Base-by-base conservation (phyloP, 2,329 filamentous ascomycete genomes). In the Cordyceps sp. region DNA sequence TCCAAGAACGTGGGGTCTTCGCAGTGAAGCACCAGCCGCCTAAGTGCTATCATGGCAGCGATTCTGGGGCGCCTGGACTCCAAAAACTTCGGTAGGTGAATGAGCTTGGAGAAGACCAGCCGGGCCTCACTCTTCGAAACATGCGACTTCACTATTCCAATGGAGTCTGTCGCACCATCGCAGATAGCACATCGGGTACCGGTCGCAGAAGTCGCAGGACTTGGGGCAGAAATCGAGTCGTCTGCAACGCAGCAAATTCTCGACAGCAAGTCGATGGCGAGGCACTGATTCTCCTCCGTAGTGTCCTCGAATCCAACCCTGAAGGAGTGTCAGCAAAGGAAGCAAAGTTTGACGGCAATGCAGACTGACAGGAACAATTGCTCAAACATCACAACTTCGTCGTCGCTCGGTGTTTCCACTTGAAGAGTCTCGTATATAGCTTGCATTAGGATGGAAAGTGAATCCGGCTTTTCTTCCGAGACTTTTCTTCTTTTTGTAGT, bases 11-110 rank as follows among this genome's bases (percentile, higher is more conserved):
- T 59, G 0, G 58, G 39, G 32, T 72, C 64, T 13, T 61, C 57
- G 4, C 73, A 73, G 50, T 93, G 84, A 30, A 68, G 62, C 18
- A 81, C 62, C 26, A 90, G 57, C 29, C 75, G 71, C 41, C 75
- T 72, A 30, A 93, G 59, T 4, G 73, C 66, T 36, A 78, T 54
- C 72, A 90, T 83, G 9, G 77, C 75, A 37, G 73, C 62, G 25
- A 92, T 64, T 29, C 83, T 67, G 23, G 72, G 62, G 29, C 62
- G 65, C n/a, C 66, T 65, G 15, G 69, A 71, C 35, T 66, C 58
- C 4, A 58, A 39, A 37, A 77, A 71, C 8, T 46, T 45, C 1
- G 57, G 44, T 3, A 57, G 49, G 23, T 59, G 48, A 33, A 68
- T 48, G 7, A 77, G 39, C 17, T 53, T 59, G 10, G 48, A 45